These are phyloP conservation scores for Penicillium hordei DNA, from an alignment of 2,329 filamentous ascomycete species.

Conservation along the genomic window DNA sequence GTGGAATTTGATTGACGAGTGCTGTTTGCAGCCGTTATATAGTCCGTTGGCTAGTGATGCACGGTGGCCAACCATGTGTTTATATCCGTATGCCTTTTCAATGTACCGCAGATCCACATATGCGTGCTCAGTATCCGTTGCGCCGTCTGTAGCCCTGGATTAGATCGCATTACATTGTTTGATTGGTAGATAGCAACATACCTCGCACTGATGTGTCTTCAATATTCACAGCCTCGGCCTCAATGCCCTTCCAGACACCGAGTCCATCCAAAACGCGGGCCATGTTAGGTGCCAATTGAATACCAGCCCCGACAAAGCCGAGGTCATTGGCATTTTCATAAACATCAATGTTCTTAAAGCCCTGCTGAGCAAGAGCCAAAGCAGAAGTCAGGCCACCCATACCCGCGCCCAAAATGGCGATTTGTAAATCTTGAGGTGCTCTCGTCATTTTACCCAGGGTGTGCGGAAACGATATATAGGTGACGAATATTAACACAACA, in stretches of 20 bases:
- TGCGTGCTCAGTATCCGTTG: conserved; percentile 66
- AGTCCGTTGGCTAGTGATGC: conserved; percentile 68
- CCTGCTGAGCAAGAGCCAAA: conserved; percentile 71
- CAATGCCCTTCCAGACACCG: conserved; percentile 71
- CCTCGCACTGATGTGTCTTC: conserved; percentile 70
- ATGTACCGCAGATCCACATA: conserved; percentile 71
- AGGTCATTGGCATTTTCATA: conserved; percentile 72
- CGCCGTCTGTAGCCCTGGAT: conserved; percentile 53
- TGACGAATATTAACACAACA: not conserved
- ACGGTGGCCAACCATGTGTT: conserved; percentile 78
- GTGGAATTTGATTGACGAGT: conserved; percentile 66
- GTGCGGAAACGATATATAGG: not conserved
- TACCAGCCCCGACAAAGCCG: conserved; percentile 81
- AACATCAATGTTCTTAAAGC: conserved; percentile 70
- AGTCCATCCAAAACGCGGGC: conserved; percentile 70
- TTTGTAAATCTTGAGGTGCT: conserved; percentile 37
- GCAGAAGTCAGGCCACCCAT: conserved; percentile 77
- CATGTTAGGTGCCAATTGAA: conserved; percentile 82
- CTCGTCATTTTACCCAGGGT: conserved; percentile 26
- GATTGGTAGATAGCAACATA: conserved; percentile 34
- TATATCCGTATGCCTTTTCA: conserved; percentile 66
- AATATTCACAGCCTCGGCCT: conserved; percentile 68
- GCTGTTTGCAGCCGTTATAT: conserved; percentile 67
- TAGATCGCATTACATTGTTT: not conserved
- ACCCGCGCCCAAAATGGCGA: conserved; percentile 55